Evolutionary conservation across 306 rosid genomes (phyloP), one percentile per base, ranked within the genome.

Genomic region (Lathyrus tuberosus): DNA sequence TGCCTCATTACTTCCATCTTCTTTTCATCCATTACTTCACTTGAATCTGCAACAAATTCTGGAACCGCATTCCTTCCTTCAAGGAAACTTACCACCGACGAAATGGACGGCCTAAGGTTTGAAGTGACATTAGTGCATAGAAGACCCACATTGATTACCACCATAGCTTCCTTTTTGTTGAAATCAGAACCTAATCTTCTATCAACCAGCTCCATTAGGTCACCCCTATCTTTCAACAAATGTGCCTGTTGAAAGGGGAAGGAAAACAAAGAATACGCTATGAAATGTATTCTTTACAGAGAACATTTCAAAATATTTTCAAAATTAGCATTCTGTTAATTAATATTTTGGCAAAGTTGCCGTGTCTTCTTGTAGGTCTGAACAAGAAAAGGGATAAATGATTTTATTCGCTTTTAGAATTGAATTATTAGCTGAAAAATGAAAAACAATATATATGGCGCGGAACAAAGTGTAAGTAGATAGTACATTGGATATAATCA

Each of bases 191-290:
- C 78, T 20, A 80, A 70, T 12, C 74, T 65, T 41, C 1, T 4
- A 70, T 80, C 84, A 40, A 80, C 70, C 24, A 75, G 56, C 48
- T 80, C 80, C 54, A 70, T 49, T 24, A 80, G 42, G 2, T 59
- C 57, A 3, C 80, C 80, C 70, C 58, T 58, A 16, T 80, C 70
- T 65, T 80, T 75, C 70, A 80, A 65, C 1, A 69, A 12, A 10
- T 15, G 73, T 54, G 79, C 83, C 83, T 74, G 16, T 60, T 10
- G 5, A 17, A 49, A 16, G 38, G 8, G 8, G 2, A 47, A 43
- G 6, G 3, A 8, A 58, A 20, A 20, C 22, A 20, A 20, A 20
- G 22, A 20, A 20, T 20, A 20, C n/a, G 22, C n/a, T n/a, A n/a
- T n/a, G n/a, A n/a, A n/a, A n/a, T n/a, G n/a, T n/a, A n/a, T n/a